Percentiles rank a stretch among this genome's conserved stretches.
Evolutionary conservation across 2,329 filamentous ascomycete genomes (phyloP).

Genomic region (Beauveria varroae): DNA sequence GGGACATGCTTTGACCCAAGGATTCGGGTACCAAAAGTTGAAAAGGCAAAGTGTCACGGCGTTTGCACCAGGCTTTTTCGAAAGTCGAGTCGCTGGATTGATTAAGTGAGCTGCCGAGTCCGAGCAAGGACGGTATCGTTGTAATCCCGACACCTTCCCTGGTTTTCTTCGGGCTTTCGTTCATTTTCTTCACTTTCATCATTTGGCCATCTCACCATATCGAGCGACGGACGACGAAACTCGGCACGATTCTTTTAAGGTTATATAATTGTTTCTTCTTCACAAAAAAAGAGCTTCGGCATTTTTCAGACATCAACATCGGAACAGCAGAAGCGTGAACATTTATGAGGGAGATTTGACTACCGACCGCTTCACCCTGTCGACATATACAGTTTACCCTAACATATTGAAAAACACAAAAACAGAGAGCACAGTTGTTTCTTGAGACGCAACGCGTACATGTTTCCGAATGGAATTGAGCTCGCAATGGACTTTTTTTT

Average conservation of each 20-base stretch:
- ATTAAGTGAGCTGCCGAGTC: not conserved
- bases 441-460: not conserved
- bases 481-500: not conserved
- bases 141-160: conserved; percentile 1
- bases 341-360: not conserved
- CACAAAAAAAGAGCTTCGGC: conserved; percentile 1
- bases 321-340: conserved; percentile 4
- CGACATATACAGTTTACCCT: not conserved
- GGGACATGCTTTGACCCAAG: not conserved
- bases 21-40: conserved; percentile 8
- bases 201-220: not conserved
- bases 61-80: conserved; percentile 6
- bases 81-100: not conserved
- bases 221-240: conserved; percentile 4
- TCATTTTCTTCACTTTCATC: not conserved
- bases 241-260: not conserved
- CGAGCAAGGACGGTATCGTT: not conserved
- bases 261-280: conserved; percentile 6
- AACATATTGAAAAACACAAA: not conserved
- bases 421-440: not conserved
- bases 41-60: conserved; percentile 2
- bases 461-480: not conserved
- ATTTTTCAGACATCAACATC: not conserved
- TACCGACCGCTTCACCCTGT: not conserved
- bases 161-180: not conserved